phyloP scores from a whole-genome alignment of 495 filamentous ascomycete species.

The Lineolata rhizophorae region DNA sequence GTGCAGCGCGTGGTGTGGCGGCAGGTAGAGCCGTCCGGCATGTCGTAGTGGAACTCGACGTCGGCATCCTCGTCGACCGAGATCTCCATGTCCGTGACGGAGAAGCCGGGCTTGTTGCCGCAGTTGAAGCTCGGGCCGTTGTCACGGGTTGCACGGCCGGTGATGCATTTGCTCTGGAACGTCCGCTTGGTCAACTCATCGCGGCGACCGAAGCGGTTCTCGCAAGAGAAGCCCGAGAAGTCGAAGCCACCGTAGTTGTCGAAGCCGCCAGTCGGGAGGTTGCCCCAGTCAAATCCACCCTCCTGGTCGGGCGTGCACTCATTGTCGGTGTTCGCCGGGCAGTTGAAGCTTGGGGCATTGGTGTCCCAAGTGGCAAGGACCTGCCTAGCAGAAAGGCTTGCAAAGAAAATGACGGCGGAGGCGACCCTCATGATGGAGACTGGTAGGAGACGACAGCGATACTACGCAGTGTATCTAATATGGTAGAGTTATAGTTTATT shows the following conservation, averaged over 20 bases:
- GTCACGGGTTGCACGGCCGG: conserved; percentile 24
- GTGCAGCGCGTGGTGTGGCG: conserved; percentile 46
- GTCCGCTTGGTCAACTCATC: conserved; percentile 17
- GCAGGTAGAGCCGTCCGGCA: conserved; percentile 61
- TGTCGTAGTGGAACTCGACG: conserved; percentile 61
- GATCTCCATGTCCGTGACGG: conserved; percentile 49
- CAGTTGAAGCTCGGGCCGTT: conserved; percentile 24
- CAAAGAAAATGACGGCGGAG: conserved; percentile 19
- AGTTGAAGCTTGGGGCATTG: conserved; percentile 32
- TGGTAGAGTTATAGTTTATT: no score
- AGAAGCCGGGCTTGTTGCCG: conserved; percentile 36
- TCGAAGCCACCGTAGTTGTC: conserved; percentile 42
- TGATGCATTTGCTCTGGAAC: conserved; percentile 42
- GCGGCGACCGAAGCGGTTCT: conserved; percentile 27
- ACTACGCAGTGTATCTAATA: no score
- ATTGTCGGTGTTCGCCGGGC: conserved; percentile 56
- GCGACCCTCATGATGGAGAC: no score
- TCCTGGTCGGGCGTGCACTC: conserved; percentile 44
- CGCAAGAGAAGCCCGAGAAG: conserved; percentile 51
- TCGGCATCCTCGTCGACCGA: conserved; percentile 50
- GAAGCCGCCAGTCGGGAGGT: conserved; percentile 40
- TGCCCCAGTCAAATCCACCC: conserved; percentile 47
- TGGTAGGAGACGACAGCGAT: no score
- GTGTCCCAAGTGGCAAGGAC: conserved; percentile 41
- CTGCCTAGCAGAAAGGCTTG: conserved; percentile 35